Percentiles rank a stretch among this genome's conserved stretches.
Conservation (phyloP, 768 basidiomycete genomes). For the Piloderma croceum region DNA sequence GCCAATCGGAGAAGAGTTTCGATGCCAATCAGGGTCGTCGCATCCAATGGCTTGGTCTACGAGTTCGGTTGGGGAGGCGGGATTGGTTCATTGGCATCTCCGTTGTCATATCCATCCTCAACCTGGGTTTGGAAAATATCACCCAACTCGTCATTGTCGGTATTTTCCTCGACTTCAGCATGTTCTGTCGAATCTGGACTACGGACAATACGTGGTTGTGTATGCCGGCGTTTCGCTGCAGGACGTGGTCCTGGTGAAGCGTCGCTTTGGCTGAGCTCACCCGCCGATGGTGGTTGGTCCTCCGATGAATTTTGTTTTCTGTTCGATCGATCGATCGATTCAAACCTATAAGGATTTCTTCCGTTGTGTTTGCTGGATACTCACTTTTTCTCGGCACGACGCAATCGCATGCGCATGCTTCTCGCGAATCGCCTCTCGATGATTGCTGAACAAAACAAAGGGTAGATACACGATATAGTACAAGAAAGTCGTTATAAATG, state of each 20-base stretch:
- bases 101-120: not conserved
- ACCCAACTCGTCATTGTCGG: too few relatives aligned
- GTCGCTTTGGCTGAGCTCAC: not conserved
- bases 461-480: too few relatives aligned
- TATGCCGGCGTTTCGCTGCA: not conserved
- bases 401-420: not conserved
- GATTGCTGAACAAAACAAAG: too few relatives aligned
- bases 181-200: not conserved
- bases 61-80: not conserved
- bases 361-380: not conserved
- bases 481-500: too few relatives aligned
- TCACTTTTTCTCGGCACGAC: not conserved
- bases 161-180: too few relatives aligned
- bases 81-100: not conserved
- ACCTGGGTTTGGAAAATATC: too few relatives aligned
- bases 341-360: not conserved
- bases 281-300: not conserved
- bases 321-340: not conserved
- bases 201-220: not conserved
- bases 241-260: not conserved
- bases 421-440: too few relatives aligned
- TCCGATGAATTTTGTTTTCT: not conserved
- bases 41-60: not conserved
- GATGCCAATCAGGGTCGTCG: too few relatives aligned
- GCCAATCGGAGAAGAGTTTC: not conserved